These are phyloP conservation scores for Trametes sp. DNA, from an alignment of 1,284 basidiomycete species.

Conservation along the genomic window DNA sequence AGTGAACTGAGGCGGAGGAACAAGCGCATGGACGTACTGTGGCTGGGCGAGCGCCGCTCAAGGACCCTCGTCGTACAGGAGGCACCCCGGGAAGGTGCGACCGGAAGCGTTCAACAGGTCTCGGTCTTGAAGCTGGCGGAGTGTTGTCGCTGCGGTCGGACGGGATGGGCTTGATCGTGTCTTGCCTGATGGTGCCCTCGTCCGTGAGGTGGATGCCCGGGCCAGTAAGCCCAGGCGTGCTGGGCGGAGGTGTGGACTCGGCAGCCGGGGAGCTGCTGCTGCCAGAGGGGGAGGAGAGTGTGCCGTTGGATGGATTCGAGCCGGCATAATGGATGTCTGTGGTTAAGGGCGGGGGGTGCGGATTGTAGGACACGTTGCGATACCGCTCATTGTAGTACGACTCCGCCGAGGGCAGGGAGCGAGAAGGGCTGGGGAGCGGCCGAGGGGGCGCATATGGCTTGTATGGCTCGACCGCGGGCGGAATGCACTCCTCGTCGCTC, in stretches of 20 bases:
- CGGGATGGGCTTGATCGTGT: constrained; percentile 39
- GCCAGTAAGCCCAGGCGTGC: constrained; percentile 61
- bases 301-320: constrained; percentile 56
- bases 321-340: constrained; percentile 50
- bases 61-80: constrained; percentile 18
- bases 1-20: background rate
- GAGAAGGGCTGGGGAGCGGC: constrained; percentile 40
- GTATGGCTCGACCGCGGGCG: constrained; percentile 31
- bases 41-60: constrained; percentile 37
- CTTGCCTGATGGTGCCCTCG: constrained; percentile 47
- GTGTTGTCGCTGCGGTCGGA: constrained; percentile 37
- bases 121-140: constrained; percentile 30
- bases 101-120: constrained; percentile 30
- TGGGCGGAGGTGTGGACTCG: constrained; percentile 69
- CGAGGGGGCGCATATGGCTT: constrained; percentile 23
- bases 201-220: constrained; percentile 52
- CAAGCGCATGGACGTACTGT: constrained; percentile 46
- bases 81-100: constrained; percentile 10
- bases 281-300: constrained; percentile 71
- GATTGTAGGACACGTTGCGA: constrained; percentile 32
- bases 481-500: constrained; percentile 52
- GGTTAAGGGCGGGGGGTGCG: constrained; percentile 45
- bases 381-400: constrained; percentile 20
- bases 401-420: constrained; percentile 20
- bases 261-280: constrained; percentile 67